Evolutionary conservation across 1,284 basidiomycete genomes (phyloP).

Genomic region (Hymenochaete sp.): DNA sequence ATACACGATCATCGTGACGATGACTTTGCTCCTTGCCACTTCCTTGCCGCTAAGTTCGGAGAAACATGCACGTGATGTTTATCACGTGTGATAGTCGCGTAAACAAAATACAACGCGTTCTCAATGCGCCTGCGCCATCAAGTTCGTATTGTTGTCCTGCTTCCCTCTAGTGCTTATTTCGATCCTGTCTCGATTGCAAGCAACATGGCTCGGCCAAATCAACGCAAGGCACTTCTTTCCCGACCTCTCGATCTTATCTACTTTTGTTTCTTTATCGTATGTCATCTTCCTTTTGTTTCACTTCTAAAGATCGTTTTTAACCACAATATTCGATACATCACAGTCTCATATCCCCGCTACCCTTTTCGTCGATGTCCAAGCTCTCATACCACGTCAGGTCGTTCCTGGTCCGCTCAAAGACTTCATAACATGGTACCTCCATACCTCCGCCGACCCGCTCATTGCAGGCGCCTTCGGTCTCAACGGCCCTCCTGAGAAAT

Average conservation of each 20-base stretch:
- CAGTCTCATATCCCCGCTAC: slow-evolving; percentile 60
- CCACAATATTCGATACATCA: not conserved
- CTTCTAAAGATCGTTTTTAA: not conserved
- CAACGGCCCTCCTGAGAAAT: slow-evolving; percentile 30
- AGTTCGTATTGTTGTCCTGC: too few relatives aligned
- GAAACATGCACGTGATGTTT: too few relatives aligned
- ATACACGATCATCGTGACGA: too few relatives aligned
- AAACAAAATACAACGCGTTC: too few relatives aligned
- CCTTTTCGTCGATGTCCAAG: slow-evolving; percentile 59
- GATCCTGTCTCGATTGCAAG: too few relatives aligned
- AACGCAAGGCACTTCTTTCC: slow-evolving; percentile 18
- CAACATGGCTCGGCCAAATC: too few relatives aligned
- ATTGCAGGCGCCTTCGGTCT: slow-evolving; percentile 44
- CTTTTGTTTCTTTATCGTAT: slow-evolving; percentile 52
- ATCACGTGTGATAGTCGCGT: too few relatives aligned
- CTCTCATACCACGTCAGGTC: slow-evolving; percentile 46
- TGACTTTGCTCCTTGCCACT: too few relatives aligned
- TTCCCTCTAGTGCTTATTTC: too few relatives aligned
- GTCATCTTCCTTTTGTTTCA: slow-evolving; percentile 18
- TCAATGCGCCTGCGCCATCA: too few relatives aligned
- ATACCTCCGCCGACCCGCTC: slow-evolving; percentile 53
- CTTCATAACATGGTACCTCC: slow-evolving; percentile 40
- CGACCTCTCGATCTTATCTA: slow-evolving; percentile 59
- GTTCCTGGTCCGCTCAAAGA: slow-evolving; percentile 39
- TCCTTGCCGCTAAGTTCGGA: too few relatives aligned